Base-by-base conservation (phyloP, 2,329 filamentous ascomycete species). In the Fusarium cyanostomum region DNA sequence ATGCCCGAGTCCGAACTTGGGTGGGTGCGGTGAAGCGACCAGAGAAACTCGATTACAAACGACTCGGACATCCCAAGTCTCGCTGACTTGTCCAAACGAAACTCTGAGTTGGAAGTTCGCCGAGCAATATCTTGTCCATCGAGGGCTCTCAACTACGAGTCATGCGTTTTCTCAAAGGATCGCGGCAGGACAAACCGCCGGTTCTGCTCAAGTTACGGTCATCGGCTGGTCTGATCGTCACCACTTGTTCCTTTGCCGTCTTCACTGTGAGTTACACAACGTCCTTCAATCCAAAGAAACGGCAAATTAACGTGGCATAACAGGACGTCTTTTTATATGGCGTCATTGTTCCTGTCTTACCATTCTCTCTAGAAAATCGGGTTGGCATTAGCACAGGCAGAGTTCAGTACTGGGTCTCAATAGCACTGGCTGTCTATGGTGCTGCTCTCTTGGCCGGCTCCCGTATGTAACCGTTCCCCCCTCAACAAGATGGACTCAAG, bases 351-450 rank as follows among this genome's bases (percentile, higher is more conserved):
- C 74, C 74, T 3, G 64, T 77, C 11, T 55, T 76, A 42, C 74
- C 74, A 12, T 75, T 74, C 52, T 70, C 71, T 9, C 66, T 77
- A 9, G 42, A 66, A 11, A 55, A 57, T n/a, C 67, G 71, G 13
- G 61, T 71, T 45, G 72, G 70, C 11, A 60, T 76, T 10, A 35
- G 50, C 5, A 33, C 57, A 42, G 54, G 68, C 12, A 62, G 64
- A 69, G 72, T 75, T 37, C 74, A 77, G 53, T 72, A 74, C 38
- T 77, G 74, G 74, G 68, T 75, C n/a, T 75, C 74, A 8, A 68
- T 77, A 52, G 74, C 74, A 24, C 64, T 77, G 45, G 73, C 74
- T 7, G 71, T 75, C 11, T 76, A 70, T 56, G 74, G 72, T 16
- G 72, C 68, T 24, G 69, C 74, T 15, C 65, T 76, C 8, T 53